phyloP scores from a whole-genome alignment of 768 basidiomycete species.

The Nidula microcarpa region DNA sequence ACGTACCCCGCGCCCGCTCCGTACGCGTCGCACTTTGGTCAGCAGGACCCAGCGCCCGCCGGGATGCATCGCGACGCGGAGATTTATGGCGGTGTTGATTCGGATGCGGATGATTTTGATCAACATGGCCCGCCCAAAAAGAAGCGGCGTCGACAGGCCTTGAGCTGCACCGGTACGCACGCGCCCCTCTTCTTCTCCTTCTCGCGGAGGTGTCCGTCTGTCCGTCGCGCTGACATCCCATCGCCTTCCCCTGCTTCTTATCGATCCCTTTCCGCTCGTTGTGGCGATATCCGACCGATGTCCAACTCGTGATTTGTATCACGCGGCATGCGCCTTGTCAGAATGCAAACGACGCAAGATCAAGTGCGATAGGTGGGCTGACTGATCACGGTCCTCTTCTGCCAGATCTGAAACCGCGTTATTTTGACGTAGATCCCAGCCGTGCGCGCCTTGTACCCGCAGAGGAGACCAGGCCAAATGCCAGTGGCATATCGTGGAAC shows the following conservation, averaged over 20 bases:
- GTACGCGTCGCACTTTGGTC: slow-evolving; percentile 13
- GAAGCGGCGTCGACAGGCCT: slow-evolving; percentile 76
- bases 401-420: slow-evolving; percentile 15
- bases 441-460: slow-evolving; percentile 77
- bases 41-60: slow-evolving; percentile 8
- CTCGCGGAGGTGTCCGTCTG: slow-evolving; percentile 15
- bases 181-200: slow-evolving; percentile 9
- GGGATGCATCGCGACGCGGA: slow-evolving; percentile 10
- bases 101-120: slow-evolving; percentile 53
- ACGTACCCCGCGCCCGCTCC: slow-evolving; percentile 13
- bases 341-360: slow-evolving; percentile 88
- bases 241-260: too few species aligned
- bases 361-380: slow-evolving; percentile 75
- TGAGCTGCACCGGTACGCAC: slow-evolving; percentile 78
- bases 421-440: slow-evolving; percentile 47
- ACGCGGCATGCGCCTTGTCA: slow-evolving; percentile 24
- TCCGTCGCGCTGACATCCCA: neutral
- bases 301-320: slow-evolving; percentile 23
- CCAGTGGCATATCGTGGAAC: slow-evolving; percentile 81
- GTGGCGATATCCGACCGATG: slow-evolving; percentile 10
- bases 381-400: slow-evolving; percentile 11
- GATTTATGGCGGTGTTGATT: slow-evolving; percentile 39
- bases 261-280: too few species aligned
- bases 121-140: slow-evolving; percentile 70
- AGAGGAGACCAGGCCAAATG: slow-evolving; percentile 80